Base-by-base conservation (phyloP, 2,329 filamentous ascomycete species). In the Penicillium sp. region DNA sequence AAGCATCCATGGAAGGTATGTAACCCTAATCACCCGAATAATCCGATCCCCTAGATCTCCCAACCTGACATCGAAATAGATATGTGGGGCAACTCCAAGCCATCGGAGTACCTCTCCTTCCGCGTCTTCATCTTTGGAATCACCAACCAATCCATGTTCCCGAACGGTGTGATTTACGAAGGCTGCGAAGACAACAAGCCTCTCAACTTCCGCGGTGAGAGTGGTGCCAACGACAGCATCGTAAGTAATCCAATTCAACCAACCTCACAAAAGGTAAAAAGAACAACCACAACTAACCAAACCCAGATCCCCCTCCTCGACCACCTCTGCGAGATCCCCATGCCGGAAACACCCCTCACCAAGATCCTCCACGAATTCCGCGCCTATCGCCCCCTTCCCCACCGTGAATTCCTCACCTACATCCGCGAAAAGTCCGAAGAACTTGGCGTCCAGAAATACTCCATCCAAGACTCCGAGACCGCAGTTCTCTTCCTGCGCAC, bases 51-150 rank as follows among this genome's bases (percentile, higher is more conserved):
- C 8, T n/a, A 35, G 10, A 24, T 12, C 12, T 15, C 15, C 15
- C 19, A 33, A 32, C 31, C 51, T 53, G 33, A 48, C 42, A 45
- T 46, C 31, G 34, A 10, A 17, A 9, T 45, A 82, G 79, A 76
- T 39, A 97, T 97, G 91, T 96, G 90, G 91, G 78, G 78, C 53
- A 87, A 89, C 68, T 93, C 87, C 49, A 86, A 87, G 60, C 90
- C 90, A 2, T 77, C 79, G 17, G 81, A 88, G 58, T 96, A 96
- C 72, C 88, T 86, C 52, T 85, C 81, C 59, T 96, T 95, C 80
- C 85, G 90, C 35, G 95, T 91, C 10, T 96, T 96, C 75, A 96
- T 96, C 73, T 95, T 95, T 64, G 91, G 91, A 60, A 95, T 96
- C 70, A 94, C 88, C 1, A 85, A 81, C 42, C 90, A 96, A 71